A percentile compares a stretch with the other conserved stretches of the same genome.
phyloP scores from a whole-genome alignment of 2,329 filamentous ascomycete species.

The Beauveria medogensis region DNA sequence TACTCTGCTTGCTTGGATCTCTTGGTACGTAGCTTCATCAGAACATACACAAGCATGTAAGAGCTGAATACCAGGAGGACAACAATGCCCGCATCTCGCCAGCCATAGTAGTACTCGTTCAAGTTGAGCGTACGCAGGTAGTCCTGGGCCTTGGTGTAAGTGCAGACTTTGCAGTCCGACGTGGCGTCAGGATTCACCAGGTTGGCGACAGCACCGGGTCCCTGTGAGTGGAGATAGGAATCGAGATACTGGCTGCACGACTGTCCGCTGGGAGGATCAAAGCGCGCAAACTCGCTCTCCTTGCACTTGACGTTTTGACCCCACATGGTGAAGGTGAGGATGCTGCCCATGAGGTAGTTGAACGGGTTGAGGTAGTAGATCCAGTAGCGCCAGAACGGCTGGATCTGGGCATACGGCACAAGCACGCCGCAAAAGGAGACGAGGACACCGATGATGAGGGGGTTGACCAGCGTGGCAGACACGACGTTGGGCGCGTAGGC shows the following conservation, averaged over 20 bases:
- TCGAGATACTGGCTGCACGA: conserved; percentile 53
- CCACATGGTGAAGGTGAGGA: conserved; percentile 46
- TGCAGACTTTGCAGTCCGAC: conserved; percentile 50
- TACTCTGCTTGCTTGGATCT: conserved; percentile 38
- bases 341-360: conserved; percentile 50
- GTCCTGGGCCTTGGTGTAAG: conserved; percentile 49
- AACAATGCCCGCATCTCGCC: conserved; percentile 56
- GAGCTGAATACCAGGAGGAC: conserved; percentile 47
- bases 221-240: conserved; percentile 36
- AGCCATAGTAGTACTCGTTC: conserved; percentile 53
- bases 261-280: conserved; percentile 40
- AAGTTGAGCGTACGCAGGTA: conserved; percentile 54
- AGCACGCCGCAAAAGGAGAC: conserved; percentile 69
- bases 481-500: conserved; percentile 54
- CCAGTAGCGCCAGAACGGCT: conserved; percentile 61
- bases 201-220: conserved; percentile 38
- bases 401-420: conserved; percentile 56
- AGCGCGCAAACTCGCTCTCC: conserved; percentile 40
- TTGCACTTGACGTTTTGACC: conserved; percentile 38
- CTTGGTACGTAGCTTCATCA: conserved; percentile 43
- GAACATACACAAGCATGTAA: conserved; percentile 38
- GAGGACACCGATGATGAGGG: conserved; percentile 47
- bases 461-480: conserved; percentile 51
- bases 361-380: conserved; percentile 55
- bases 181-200: conserved; percentile 53